phyloP scores from a whole-genome alignment of 192 early-diverging fungal species.

The Podila clonocystis region DNA sequence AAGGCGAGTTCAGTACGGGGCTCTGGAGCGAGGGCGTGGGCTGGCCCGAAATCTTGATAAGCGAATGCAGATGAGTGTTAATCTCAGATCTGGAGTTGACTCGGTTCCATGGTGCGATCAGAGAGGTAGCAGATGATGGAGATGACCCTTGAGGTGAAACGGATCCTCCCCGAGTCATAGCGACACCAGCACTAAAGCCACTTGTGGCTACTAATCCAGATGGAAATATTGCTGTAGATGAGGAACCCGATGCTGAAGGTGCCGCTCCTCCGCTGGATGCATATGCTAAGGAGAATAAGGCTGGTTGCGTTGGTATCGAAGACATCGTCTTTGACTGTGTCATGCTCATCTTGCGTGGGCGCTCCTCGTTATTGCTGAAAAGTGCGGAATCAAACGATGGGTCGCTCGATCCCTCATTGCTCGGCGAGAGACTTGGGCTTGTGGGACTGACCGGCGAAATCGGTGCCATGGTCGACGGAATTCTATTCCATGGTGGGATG shows the following conservation, averaged over 20 bases:
- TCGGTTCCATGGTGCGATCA: conserved; percentile 45
- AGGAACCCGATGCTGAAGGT: background rate
- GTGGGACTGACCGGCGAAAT: conserved; percentile 26
- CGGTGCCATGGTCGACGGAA: conserved; percentile 10
- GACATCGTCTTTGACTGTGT: conserved; percentile 46
- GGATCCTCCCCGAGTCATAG: background rate
- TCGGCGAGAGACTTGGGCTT: background rate
- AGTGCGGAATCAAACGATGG: background rate
- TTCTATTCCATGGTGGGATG: conserved; percentile 48
- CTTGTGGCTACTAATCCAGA: background rate
- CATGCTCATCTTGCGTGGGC: conserved; percentile 33
- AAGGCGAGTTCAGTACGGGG: conserved; percentile 1
- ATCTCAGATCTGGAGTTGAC: conserved; percentile 10
- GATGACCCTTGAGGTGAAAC: background rate
- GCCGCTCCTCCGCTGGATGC: background rate
- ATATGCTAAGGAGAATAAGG: background rate
- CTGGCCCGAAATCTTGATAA: conserved; percentile 26
- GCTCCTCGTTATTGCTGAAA: background rate
- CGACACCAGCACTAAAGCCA: conserved; percentile 2
- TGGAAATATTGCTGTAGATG: background rate
- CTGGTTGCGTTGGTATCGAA: conserved; percentile 10
- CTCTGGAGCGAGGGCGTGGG: conserved; percentile 2
- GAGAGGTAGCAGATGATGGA: background rate
- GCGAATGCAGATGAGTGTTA: conserved; percentile 32
- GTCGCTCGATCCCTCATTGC: too few species aligned